These are phyloP conservation scores for Diphasiastrum complanatum DNA, from an alignment of 83 land plant genomes.

Conservation along the genomic window DNA sequence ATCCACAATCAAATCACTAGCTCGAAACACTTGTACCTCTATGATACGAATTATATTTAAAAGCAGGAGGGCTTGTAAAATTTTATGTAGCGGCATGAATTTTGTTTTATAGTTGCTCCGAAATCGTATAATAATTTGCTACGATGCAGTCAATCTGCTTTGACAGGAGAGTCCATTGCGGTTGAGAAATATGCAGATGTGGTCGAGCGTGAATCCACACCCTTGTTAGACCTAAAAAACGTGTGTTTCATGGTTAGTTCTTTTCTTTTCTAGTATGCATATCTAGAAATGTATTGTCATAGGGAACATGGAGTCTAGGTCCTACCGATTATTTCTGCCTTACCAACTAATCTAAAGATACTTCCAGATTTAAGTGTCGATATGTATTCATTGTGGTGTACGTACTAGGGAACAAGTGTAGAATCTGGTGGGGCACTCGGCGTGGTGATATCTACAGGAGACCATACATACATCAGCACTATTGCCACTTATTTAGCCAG, in stretches of 20 bases:
- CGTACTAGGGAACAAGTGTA: constrained; percentile 51
- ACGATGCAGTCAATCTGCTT: constrained; percentile 60
- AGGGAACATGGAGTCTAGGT: too few species aligned
- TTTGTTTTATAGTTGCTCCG: too few species aligned
- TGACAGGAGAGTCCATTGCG: constrained; percentile 49
- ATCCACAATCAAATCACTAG: too few species aligned
- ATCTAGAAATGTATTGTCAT: not conserved
- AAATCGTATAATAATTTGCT: too few species aligned
- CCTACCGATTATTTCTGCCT: too few species aligned
- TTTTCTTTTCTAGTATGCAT: not conserved
- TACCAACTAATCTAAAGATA: too few species aligned
- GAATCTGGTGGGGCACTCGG: constrained; percentile 50
- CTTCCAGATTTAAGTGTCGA: too few species aligned
- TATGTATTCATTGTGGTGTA: too few species aligned
- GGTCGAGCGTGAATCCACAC: constrained; percentile 35
- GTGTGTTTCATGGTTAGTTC: constrained; percentile 51
- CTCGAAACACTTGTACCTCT: too few species aligned
- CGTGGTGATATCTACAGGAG: constrained; percentile 49
- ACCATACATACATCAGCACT: constrained; percentile 51
- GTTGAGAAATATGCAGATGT: constrained; percentile 47
- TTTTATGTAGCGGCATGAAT: too few species aligned
- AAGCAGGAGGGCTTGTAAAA: too few species aligned
- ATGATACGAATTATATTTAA: too few species aligned
- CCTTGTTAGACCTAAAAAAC: constrained; percentile 51
- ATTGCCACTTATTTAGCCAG: constrained; percentile 41